Conservation (phyloP, 2,329 filamentous ascomycete species). For the Hypoxylon sp. region DNA sequence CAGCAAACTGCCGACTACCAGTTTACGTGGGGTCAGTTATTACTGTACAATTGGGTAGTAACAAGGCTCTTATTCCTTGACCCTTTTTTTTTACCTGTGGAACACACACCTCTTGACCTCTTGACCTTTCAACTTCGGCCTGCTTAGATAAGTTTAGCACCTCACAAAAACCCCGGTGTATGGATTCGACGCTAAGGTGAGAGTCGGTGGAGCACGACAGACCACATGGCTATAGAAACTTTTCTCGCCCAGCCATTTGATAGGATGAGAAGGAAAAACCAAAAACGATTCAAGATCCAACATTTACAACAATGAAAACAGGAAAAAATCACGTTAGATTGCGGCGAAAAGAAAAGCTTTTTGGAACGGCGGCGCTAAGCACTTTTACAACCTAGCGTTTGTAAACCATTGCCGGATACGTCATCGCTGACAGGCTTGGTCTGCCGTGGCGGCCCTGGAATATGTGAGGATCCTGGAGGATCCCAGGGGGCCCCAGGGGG, state of each 20-base stretch:
- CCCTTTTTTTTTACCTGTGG: background rate
- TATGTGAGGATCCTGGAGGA: conserved; percentile 22
- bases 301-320: conserved; percentile 16
- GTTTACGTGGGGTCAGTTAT: conserved; percentile 36
- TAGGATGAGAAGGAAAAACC: background rate
- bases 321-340: conserved; percentile 21
- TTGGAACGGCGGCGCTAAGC: conserved; percentile 30
- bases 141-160: conserved; percentile 19
- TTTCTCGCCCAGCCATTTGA: background rate
- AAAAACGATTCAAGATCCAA: conserved; percentile 8
- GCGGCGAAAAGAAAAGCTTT: conserved; percentile 40
- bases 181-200: conserved; percentile 7
- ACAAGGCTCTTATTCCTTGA: conserved; percentile 9
- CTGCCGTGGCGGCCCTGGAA: conserved; percentile 11
- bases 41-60: background rate
- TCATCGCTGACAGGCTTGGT: conserved; percentile 31
- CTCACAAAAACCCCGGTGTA: conserved; percentile 6
- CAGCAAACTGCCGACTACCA: conserved; percentile 38
- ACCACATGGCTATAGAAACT: background rate
- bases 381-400: conserved; percentile 36
- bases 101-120: conserved; percentile 6
- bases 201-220: conserved; percentile 3
- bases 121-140: conserved; percentile 21
- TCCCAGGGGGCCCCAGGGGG: too few species aligned
- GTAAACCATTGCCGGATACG: conserved; percentile 35